Conservation (phyloP, 805 yeast genomes). For the Citeromyces matritensis region DNA sequence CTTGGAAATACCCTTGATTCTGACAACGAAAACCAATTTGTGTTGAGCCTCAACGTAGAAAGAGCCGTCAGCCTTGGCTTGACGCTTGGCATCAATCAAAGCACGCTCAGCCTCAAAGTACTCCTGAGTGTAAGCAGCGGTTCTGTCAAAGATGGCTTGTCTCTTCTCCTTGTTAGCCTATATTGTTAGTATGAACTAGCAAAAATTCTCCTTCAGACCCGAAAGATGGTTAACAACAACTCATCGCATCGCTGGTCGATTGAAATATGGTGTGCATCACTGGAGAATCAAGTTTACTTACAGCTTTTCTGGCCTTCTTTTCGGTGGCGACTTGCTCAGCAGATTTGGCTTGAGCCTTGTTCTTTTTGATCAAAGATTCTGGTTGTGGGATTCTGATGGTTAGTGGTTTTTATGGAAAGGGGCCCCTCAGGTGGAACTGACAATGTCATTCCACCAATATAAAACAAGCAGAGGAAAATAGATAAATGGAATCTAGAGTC, state of each 20-base stretch:
- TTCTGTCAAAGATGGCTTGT: slow-evolving; percentile 59
- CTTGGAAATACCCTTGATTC: slow-evolving; percentile 99
- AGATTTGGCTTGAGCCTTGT: slow-evolving; percentile 65
- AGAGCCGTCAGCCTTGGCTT: slow-evolving; percentile 87
- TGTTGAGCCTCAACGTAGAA: slow-evolving; percentile 92
- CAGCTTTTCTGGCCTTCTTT: slow-evolving; percentile 64
- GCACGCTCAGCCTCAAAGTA: slow-evolving; percentile 89
- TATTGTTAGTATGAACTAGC: slow-evolving; percentile 12
- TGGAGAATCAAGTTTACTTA: slow-evolving; percentile 28
- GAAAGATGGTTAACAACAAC: slow-evolving; percentile 73
- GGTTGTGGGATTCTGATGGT: slow-evolving; percentile 41
- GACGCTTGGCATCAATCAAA: slow-evolving; percentile 75
- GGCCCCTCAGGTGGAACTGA: slow-evolving; percentile 1
- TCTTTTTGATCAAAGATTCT: slow-evolving; percentile 77
- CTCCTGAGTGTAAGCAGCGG: slow-evolving; percentile 93
- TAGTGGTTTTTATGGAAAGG: slow-evolving; percentile 5
- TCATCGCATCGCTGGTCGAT: slow-evolving; percentile 71
- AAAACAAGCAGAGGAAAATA: slow-evolving; percentile 1
- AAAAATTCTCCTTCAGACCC: slow-evolving; percentile 41
- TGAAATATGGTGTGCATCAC: slow-evolving; percentile 35
- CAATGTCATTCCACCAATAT: background rate
- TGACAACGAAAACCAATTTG: slow-evolving; percentile 87
- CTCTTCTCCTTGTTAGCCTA: slow-evolving; percentile 31
- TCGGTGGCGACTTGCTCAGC: slow-evolving; percentile 70
- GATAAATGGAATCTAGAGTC: slow-evolving; percentile 4